These are phyloP conservation scores for Backusella westeae DNA, from an alignment of 192 early-diverging fungal species.

Conservation along the genomic window DNA sequence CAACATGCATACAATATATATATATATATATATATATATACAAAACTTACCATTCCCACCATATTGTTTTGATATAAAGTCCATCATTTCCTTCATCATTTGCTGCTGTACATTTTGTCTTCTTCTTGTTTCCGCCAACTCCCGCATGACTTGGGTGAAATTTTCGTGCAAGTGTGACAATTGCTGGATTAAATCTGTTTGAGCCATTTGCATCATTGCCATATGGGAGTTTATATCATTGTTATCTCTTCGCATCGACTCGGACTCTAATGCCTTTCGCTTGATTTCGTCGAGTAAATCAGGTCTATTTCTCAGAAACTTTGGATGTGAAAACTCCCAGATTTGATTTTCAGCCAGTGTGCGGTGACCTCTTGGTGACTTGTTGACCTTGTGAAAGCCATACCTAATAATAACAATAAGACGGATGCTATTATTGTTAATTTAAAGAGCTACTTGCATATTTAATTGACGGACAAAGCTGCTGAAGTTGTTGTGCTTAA, in stretches of 20 bases:
- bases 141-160: slow-evolving; percentile 68
- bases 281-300: slow-evolving; percentile 89
- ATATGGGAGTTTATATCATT: slow-evolving; percentile 76
- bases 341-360: slow-evolving; percentile 87
- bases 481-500: slow-evolving; percentile 91
- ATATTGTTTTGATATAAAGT: slow-evolving; percentile 47
- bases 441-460: slow-evolving; percentile 51
- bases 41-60: slow-evolving; percentile 22
- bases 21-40: neutral
- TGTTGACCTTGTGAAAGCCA: slow-evolving; percentile 92
- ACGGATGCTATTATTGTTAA: neutral
- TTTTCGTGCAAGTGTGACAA: slow-evolving; percentile 73
- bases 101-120: slow-evolving; percentile 66
- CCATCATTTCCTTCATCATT: slow-evolving; percentile 64
- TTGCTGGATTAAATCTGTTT: slow-evolving; percentile 72
- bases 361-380: slow-evolving; percentile 81
- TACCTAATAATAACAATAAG: slow-evolving; percentile 42
- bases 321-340: slow-evolving; percentile 88
- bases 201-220: slow-evolving; percentile 74
- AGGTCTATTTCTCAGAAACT: slow-evolving; percentile 70
- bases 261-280: slow-evolving; percentile 86
- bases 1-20: neutral
- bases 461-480: slow-evolving; percentile 89
- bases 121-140: slow-evolving; percentile 69
- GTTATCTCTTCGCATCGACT: slow-evolving; percentile 68